Conservation (phyloP, 2,329 filamentous ascomycete genomes). For the Botrytis byssoidea region DNA sequence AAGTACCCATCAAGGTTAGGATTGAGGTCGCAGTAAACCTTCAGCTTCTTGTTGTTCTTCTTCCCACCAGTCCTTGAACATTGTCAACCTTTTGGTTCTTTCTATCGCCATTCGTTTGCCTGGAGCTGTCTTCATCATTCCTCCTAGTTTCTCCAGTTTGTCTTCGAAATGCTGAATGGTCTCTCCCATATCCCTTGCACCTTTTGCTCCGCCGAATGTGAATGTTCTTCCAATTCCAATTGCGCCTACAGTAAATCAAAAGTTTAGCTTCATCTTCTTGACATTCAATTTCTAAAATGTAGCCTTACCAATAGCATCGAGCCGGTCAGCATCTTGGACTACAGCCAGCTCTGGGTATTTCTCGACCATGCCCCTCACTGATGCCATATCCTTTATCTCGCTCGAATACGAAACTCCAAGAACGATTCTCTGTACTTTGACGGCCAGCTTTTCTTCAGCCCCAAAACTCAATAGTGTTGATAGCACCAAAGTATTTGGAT, state of each 20-base stretch:
- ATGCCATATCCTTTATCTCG: constrained; percentile 65
- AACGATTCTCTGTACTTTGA: constrained; percentile 70
- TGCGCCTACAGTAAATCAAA: constrained; percentile 53
- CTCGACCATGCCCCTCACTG: constrained; percentile 57
- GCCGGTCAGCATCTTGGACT: constrained; percentile 88
- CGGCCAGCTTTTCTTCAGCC: constrained; percentile 58
- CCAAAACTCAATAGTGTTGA: constrained; percentile 59
- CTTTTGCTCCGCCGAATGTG: constrained; percentile 70
- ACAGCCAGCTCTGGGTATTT: constrained; percentile 74
- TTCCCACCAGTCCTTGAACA: constrained; percentile 58
- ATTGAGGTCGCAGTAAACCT: constrained; percentile 27
- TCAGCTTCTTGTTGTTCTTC: constrained; percentile 47
- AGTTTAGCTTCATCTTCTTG: background rate
- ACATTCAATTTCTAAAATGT: background rate
- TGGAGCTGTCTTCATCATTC: constrained; percentile 62
- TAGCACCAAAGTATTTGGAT: constrained; percentile 56
- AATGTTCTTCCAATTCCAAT: constrained; percentile 80
- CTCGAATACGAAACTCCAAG: constrained; percentile 77
- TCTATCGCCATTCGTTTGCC: constrained; percentile 54
- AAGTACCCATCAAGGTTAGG: constrained; percentile 1
- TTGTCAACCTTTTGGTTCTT: constrained; percentile 51
- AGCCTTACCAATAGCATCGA: constrained; percentile 69
- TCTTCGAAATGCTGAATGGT: constrained; percentile 75
- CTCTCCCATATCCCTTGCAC: constrained; percentile 55
- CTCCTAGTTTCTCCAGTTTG: constrained; percentile 65